Percentiles rank a stretch among this genome's conserved stretches.
phyloP scores from a whole-genome alignment of 495 filamentous ascomycete species.

The Hapsidospora chrysogenum region DNA sequence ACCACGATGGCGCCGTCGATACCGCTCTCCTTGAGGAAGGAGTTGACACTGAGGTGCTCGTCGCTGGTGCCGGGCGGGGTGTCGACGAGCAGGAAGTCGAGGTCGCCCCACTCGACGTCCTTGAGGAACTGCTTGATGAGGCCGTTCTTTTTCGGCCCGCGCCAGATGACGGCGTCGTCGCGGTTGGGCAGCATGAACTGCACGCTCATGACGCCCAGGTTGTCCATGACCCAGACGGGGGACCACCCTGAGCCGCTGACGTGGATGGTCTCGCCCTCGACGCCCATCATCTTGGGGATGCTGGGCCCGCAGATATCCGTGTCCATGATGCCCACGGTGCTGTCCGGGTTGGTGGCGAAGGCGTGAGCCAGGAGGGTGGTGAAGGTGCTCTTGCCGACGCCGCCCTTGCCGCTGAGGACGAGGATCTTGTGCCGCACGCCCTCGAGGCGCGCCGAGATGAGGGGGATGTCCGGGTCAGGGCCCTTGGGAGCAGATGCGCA shows the following conservation, averaged over 20 bases:
- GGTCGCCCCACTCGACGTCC: slow-evolving; percentile 91
- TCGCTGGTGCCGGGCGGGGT: slow-evolving; percentile 91
- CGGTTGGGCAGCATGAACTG: slow-evolving; percentile 92
- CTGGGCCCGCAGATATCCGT: slow-evolving; percentile 90
- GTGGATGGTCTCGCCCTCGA: slow-evolving; percentile 83
- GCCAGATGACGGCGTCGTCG: slow-evolving; percentile 92
- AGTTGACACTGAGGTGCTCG: slow-evolving; percentile 86
- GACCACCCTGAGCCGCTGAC: slow-evolving; percentile 67
- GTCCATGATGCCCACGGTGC: slow-evolving; percentile 82
- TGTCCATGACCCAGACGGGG: slow-evolving; percentile 86
- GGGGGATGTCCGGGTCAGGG: slow-evolving; percentile 81
- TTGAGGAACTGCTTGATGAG: slow-evolving; percentile 94
- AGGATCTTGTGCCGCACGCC: slow-evolving; percentile 80
- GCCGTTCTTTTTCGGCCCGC: slow-evolving; percentile 95
- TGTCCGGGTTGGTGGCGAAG: slow-evolving; percentile 60
- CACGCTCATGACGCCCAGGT: slow-evolving; percentile 85
- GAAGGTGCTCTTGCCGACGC: slow-evolving; percentile 91
- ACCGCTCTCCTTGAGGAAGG: slow-evolving; percentile 68
- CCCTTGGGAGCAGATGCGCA: slow-evolving; percentile 91
- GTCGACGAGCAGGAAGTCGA: slow-evolving; percentile 86
- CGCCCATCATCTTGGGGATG: slow-evolving; percentile 97
- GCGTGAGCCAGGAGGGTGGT: slow-evolving; percentile 72
- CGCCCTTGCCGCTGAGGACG: slow-evolving; percentile 85
- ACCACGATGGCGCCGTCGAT: slow-evolving; percentile 88
- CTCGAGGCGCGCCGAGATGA: slow-evolving; percentile 70